Conservation (phyloP, 306 rosid genomes). For the Glycine latifolia region DNA sequence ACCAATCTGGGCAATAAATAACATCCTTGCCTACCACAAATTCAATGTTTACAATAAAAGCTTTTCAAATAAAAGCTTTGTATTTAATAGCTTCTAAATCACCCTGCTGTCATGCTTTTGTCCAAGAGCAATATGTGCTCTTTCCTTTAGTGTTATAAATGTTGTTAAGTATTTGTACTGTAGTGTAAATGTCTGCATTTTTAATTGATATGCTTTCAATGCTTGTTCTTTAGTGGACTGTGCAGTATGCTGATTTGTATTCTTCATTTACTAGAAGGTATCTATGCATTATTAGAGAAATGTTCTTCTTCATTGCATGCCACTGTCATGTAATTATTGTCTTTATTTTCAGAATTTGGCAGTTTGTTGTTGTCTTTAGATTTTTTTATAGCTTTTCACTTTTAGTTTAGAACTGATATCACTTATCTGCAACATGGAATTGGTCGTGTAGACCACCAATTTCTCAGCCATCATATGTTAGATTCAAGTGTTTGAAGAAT, state of each 20-base stretch:
- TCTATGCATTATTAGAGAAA: conserved; percentile 1
- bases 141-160: background rate
- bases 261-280: conserved; percentile 15
- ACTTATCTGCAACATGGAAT: conserved; percentile 61
- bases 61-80: too few species aligned
- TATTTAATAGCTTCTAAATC: too few species aligned
- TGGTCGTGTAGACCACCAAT: conserved; percentile 57
- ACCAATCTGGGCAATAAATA: too few species aligned
- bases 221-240: conserved; percentile 17
- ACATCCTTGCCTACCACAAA: too few species aligned
- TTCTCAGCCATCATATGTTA: conserved; percentile 56
- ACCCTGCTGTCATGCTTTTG: too few species aligned
- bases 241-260: conserved; percentile 23
- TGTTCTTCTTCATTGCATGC: background rate
- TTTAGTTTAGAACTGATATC: conserved; percentile 39
- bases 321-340: conserved; percentile 21
- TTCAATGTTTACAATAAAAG: too few species aligned
- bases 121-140: too few species aligned
- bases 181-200: conserved; percentile 1
- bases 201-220: background rate
- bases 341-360: conserved; percentile 24
- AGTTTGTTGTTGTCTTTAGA: conserved; percentile 10
- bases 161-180: conserved; percentile 9
- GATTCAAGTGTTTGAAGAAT: too few species aligned
- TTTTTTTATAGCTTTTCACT: conserved; percentile 5